A percentile compares a stretch with the other conserved stretches of the same genome.
Evolutionary conservation across 2,329 filamentous ascomycete genomes (phyloP).

Genomic region (Phialophora chinensis): DNA sequence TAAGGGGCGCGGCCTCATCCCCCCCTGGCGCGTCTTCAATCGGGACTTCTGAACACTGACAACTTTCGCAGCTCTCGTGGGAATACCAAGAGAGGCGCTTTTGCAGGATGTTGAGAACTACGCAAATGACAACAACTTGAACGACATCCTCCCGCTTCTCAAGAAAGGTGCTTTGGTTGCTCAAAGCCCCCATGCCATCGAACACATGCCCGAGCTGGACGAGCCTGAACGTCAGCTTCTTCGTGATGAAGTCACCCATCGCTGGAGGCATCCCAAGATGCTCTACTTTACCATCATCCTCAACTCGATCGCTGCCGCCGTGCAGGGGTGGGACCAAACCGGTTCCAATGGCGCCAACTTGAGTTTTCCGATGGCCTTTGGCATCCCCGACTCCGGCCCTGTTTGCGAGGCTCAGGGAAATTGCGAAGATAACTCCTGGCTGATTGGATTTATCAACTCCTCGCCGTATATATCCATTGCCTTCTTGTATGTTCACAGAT

Average conservation of each 20-base stretch:
- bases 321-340: constrained; percentile 59
- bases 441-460: constrained; percentile 71
- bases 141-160: constrained; percentile 64
- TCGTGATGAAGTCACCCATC: constrained; percentile 52
- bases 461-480: constrained; percentile 61
- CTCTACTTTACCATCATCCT: constrained; percentile 58
- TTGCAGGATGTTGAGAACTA: constrained; percentile 43
- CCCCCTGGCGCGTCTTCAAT: background rate
- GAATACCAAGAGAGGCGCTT: constrained; percentile 43
- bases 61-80: constrained; percentile 35
- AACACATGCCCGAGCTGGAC: constrained; percentile 65
- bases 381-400: constrained; percentile 48
- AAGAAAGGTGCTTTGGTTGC: constrained; percentile 75
- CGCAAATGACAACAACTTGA: constrained; percentile 64
- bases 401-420: constrained; percentile 40
- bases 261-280: constrained; percentile 55
- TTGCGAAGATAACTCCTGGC: constrained; percentile 58
- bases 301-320: constrained; percentile 58
- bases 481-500: constrained; percentile 49
- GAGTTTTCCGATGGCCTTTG: constrained; percentile 56
- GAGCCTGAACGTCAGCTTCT: constrained; percentile 54
- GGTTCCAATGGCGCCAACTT: constrained; percentile 59
- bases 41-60: background rate
- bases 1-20: background rate
- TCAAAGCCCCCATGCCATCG: constrained; percentile 69